phyloP scores from a whole-genome alignment of 371 early-diverging fungal species.

The Mortierella sp. region DNA sequence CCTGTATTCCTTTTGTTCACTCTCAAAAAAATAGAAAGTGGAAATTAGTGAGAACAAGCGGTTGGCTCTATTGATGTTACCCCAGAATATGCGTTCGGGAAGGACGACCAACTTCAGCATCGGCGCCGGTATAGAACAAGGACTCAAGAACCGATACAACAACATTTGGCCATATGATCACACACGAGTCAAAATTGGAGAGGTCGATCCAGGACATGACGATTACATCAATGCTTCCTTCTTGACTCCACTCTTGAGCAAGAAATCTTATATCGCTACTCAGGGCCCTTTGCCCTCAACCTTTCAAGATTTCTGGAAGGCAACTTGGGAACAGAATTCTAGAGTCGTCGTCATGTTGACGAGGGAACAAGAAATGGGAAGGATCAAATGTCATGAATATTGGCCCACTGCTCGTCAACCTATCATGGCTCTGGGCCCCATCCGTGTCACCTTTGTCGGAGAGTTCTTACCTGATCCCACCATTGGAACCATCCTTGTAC shows the following conservation, averaged over 20 bases:
- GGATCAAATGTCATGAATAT: conserved; percentile 81
- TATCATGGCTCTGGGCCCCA: conserved; percentile 54
- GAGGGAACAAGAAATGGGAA: conserved; percentile 83
- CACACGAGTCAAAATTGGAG: conserved; percentile 64
- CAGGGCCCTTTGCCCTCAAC: conserved; percentile 92
- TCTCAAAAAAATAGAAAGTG: conserved; percentile 59
- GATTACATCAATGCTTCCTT: conserved; percentile 89
- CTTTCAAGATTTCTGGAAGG: conserved; percentile 90
- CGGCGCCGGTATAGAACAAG: conserved; percentile 77
- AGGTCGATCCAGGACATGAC: conserved; percentile 57
- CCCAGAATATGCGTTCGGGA: conserved; percentile 62
- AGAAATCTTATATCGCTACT: conserved; percentile 80
- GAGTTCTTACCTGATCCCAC: conserved; percentile 42
- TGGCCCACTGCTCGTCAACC: conserved; percentile 70
- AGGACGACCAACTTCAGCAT: conserved; percentile 69
- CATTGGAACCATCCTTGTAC: conserved; percentile 38
- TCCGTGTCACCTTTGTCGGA: conserved; percentile 46
- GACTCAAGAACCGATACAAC: conserved; percentile 79
- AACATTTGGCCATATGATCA: conserved; percentile 85
- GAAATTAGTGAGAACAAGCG: conserved; percentile 73
- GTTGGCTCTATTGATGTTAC: conserved; percentile 73
- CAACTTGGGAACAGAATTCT: conserved; percentile 87
- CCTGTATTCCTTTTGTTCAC: neutral
- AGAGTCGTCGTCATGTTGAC: conserved; percentile 92
- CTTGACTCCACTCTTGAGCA: conserved; percentile 67